These are phyloP conservation scores for Fusarium pilosicola DNA, from an alignment of 2,329 filamentous ascomycete species.

Conservation along the genomic window DNA sequence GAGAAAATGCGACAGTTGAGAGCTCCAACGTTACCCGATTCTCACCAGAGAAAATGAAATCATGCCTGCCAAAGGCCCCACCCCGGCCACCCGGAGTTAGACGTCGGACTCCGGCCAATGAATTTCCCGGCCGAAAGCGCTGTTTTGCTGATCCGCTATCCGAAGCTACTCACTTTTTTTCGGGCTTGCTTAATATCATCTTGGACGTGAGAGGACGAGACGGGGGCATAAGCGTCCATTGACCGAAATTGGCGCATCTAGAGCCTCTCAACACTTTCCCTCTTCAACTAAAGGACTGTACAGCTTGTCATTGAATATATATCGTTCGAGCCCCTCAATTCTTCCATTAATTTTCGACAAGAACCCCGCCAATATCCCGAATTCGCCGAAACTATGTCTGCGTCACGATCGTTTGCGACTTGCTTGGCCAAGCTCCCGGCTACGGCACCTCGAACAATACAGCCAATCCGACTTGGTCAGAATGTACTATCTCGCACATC, in stretches of 20 bases:
- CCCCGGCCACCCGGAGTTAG: slow-evolving; percentile 40
- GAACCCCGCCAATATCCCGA: slow-evolving; percentile 21
- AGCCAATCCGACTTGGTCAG: slow-evolving; percentile 35
- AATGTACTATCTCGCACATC: slow-evolving; percentile 19
- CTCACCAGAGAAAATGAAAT: slow-evolving; percentile 47
- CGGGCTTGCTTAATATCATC: slow-evolving; percentile 45
- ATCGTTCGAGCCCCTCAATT: slow-evolving; percentile 1
- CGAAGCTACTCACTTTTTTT: slow-evolving; percentile 43
- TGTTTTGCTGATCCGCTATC: slow-evolving; percentile 36
- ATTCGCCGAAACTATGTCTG: slow-evolving; percentile 44
- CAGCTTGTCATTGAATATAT: slow-evolving; percentile 1
- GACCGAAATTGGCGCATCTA: slow-evolving; percentile 42
- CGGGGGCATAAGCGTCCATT: slow-evolving; percentile 41
- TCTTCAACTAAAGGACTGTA: slow-evolving; percentile 10
- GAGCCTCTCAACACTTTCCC: slow-evolving; percentile 22
- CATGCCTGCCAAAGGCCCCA: slow-evolving; percentile 39
- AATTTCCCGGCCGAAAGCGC: slow-evolving; percentile 48
- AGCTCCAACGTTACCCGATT: slow-evolving; percentile 25
- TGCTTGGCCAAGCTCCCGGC: slow-evolving; percentile 48
- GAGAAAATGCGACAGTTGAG: slow-evolving; percentile 31
- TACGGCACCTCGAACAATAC: slow-evolving; percentile 45
- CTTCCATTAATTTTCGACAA: slow-evolving; percentile 9
- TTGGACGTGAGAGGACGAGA: slow-evolving; percentile 47
- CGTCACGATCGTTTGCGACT: slow-evolving; percentile 48
- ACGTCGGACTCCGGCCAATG: slow-evolving; percentile 48